These are phyloP conservation scores for Atalantia buxifolia DNA, from an alignment of 345 rosid species.

Conservation along the genomic window DNA sequence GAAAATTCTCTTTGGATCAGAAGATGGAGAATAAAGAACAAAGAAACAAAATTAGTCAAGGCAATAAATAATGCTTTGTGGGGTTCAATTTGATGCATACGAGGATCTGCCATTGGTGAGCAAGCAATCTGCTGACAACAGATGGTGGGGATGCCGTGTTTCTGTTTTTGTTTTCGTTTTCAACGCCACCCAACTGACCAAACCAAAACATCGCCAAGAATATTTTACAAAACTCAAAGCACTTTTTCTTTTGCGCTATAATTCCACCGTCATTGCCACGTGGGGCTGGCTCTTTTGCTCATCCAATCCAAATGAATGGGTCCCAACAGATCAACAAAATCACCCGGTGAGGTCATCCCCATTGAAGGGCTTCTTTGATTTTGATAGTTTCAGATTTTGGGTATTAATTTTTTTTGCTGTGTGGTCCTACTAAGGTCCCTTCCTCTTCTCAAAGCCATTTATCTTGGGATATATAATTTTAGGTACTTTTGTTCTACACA, in stretches of 20 bases:
- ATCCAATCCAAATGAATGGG: neutral
- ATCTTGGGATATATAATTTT: neutral
- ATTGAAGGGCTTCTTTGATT: neutral
- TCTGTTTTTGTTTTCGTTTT: neutral
- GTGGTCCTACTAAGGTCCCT: slow-evolving; percentile 8
- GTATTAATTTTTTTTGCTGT: neutral
- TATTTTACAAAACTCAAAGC: neutral
- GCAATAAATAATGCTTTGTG: slow-evolving; percentile 14
- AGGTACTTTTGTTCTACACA: neutral
- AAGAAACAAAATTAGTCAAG: slow-evolving; percentile 26
- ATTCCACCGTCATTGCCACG: slow-evolving; percentile 16
- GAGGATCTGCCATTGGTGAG: slow-evolving; percentile 22
- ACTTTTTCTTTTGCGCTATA: neutral
- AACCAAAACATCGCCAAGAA: neutral
- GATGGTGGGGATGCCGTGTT: slow-evolving; percentile 17
- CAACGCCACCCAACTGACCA: slow-evolving; percentile 3
- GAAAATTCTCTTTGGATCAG: neutral
- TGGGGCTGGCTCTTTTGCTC: neutral
- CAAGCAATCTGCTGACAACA: slow-evolving; percentile 18
- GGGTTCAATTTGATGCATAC: slow-evolving; percentile 10
- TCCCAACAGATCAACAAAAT: slow-evolving; percentile 14
- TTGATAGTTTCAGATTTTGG: neutral
- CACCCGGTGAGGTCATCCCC: neutral
- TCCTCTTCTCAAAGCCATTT: neutral
- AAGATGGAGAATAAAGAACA: slow-evolving; percentile 18